Evolutionary conservation across 2,329 filamentous ascomycete genomes (phyloP).

Genomic region (Hymenotorrendiella dingleyae): DNA sequence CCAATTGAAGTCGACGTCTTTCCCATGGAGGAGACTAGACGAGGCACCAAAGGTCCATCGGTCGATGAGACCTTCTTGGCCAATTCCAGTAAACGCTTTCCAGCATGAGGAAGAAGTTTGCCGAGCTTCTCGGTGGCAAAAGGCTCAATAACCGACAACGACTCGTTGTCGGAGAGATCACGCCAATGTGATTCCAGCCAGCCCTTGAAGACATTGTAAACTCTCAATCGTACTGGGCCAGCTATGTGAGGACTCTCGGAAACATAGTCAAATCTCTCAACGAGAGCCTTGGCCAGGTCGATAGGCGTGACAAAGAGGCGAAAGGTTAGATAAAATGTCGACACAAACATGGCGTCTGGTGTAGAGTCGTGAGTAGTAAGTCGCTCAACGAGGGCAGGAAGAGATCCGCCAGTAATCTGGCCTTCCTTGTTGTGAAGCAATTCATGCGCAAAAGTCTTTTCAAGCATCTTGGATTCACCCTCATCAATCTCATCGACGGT

Average conservation of each 20-base stretch:
- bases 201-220: conserved; percentile 95
- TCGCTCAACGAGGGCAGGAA: conserved; percentile 87
- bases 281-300: conserved; percentile 74
- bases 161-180: conserved; percentile 69
- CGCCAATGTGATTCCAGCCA: conserved; percentile 98
- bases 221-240: conserved; percentile 75
- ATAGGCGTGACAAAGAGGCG: conserved; percentile 80
- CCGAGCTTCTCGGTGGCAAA: conserved; percentile 74
- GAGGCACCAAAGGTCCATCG: conserved; percentile 71
- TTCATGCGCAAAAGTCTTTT: conserved; percentile 87
- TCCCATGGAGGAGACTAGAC: conserved; percentile 77
- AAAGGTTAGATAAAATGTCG: conserved; percentile 94
- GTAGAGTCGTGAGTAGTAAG: conserved; percentile 90
- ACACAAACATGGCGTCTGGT: conserved; percentile 85
- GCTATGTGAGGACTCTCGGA: conserved; percentile 70
- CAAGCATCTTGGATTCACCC: conserved; percentile 76
- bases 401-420: conserved; percentile 85
- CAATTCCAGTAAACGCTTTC: conserved; percentile 73
- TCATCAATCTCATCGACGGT: conserved; percentile 71
- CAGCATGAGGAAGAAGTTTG: conserved; percentile 66
- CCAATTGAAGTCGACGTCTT: conserved; percentile 76
- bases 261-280: conserved; percentile 89
- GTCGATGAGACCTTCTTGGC: conserved; percentile 70
- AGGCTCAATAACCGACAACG: conserved; percentile 66
- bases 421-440: conserved; percentile 91